A percentile compares a stretch with the other conserved stretches of the same genome.
Evolutionary conservation across 495 filamentous ascomycete species (phyloP).

Genomic region (Cercophora newfieldiana): DNA sequence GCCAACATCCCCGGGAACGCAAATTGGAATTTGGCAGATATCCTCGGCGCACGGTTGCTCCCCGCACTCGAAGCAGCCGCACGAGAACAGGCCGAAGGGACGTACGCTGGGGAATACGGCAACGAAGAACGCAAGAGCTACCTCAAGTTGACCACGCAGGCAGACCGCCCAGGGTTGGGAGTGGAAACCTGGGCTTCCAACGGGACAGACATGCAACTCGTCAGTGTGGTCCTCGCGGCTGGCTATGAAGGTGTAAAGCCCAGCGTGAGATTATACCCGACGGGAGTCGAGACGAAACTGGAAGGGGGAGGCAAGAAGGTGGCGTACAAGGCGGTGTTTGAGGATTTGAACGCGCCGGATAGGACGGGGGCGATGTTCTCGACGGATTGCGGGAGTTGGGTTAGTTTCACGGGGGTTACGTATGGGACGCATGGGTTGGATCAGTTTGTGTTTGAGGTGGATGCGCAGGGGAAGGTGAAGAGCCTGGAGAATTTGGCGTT

Average conservation of each 20-base stretch:
- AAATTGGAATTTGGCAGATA: slow-evolving; percentile 49
- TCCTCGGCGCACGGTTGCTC: slow-evolving; percentile 43
- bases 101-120: slow-evolving; percentile 46
- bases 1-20: slow-evolving; percentile 48
- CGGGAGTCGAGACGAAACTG: slow-evolving; percentile 38
- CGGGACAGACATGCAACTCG: slow-evolving; percentile 47
- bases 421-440: slow-evolving; percentile 49
- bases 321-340: slow-evolving; percentile 43
- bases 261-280: slow-evolving; percentile 53
- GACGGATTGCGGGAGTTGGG: slow-evolving; percentile 52
- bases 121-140: slow-evolving; percentile 26
- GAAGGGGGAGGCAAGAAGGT: slow-evolving; percentile 31
- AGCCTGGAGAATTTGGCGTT: slow-evolving; percentile 49
- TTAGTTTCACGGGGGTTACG: slow-evolving; percentile 44
- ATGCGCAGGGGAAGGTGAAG: slow-evolving; percentile 38
- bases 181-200: slow-evolving; percentile 53
- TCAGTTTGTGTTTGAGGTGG: slow-evolving; percentile 52
- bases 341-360: not conserved
- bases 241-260: slow-evolving; percentile 34
- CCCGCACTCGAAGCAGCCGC: slow-evolving; percentile 49
- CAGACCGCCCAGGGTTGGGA: slow-evolving; percentile 44
- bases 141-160: slow-evolving; percentile 41
- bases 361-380: slow-evolving; percentile 17
- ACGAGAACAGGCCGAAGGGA: slow-evolving; percentile 41
- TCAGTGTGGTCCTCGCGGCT: slow-evolving; percentile 34